Evolutionary conservation across 306 rosid genomes (phyloP).

Genomic region (Senna tora): DNA sequence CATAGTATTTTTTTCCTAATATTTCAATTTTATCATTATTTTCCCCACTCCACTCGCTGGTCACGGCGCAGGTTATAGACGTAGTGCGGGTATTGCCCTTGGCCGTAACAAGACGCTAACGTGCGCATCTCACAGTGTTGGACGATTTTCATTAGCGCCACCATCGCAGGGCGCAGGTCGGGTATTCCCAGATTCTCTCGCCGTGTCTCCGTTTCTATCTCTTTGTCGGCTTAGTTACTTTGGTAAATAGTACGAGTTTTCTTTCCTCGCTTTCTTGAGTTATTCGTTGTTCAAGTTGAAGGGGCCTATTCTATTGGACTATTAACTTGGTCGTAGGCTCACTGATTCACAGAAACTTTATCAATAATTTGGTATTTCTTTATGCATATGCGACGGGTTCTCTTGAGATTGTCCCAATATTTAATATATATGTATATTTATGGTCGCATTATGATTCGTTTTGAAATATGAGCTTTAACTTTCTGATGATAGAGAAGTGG

Average conservation of each 20-base stretch:
- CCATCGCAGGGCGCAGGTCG: slow-evolving; percentile 38
- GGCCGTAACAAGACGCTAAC: slow-evolving; percentile 42
- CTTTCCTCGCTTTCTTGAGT: slow-evolving; percentile 4
- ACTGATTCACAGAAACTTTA: slow-evolving; percentile 17
- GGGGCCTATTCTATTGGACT: slow-evolving; percentile 19
- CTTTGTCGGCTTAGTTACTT: slow-evolving; percentile 33
- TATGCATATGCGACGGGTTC: slow-evolving; percentile 8
- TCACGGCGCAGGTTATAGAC: slow-evolving; percentile 51
- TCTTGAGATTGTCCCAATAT: slow-evolving; percentile 19
- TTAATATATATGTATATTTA: background rate
- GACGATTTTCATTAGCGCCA: slow-evolving; percentile 40
- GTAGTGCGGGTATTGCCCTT: slow-evolving; percentile 34
- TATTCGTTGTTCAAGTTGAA: slow-evolving; percentile 31
- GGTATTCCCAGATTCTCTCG: slow-evolving; percentile 22
- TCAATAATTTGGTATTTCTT: background rate
- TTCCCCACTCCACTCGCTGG: background rate
- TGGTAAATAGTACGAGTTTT: slow-evolving; percentile 39
- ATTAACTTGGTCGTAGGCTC: slow-evolving; percentile 3
- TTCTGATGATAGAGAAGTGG: slow-evolving; percentile 45
- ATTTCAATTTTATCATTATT: background rate
- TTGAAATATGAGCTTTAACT: slow-evolving; percentile 44
- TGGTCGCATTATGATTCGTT: slow-evolving; percentile 28
- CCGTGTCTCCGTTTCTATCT: slow-evolving; percentile 5
- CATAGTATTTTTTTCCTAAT: background rate
- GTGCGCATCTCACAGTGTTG: slow-evolving; percentile 50